phyloP scores from a whole-genome alignment of 768 basidiomycete species.

The Lactarius hatsudake region DNA sequence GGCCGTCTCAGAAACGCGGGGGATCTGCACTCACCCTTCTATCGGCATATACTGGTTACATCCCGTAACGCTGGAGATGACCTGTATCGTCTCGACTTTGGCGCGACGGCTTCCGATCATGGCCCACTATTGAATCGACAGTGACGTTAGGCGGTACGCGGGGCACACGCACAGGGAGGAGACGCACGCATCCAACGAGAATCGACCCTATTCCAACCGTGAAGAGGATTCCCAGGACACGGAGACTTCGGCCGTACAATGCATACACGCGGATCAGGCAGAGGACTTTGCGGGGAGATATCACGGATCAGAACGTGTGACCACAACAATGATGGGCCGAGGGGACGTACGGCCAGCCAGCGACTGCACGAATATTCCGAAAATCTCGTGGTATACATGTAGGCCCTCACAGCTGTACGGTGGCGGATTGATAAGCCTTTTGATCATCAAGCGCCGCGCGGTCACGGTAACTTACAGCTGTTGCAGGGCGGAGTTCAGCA shows the following conservation, averaged over 20 bases:
- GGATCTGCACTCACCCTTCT: conserved; percentile 6
- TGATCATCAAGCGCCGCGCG: background rate
- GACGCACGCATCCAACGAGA: background rate
- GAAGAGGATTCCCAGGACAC: background rate
- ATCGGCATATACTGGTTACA: conserved; percentile 9
- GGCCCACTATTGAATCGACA: background rate
- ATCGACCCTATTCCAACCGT: background rate
- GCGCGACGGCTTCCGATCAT: background rate
- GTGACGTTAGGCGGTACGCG: background rate
- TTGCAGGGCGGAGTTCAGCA: background rate
- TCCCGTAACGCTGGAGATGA: conserved; percentile 7
- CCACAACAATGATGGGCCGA: background rate
- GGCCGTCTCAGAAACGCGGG: background rate
- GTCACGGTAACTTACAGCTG: conserved; percentile 9
- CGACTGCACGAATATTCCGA: conserved; percentile 4
- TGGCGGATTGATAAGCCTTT: background rate
- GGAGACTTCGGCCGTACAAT: conserved; percentile 10
- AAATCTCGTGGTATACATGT: background rate
- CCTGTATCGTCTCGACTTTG: background rate
- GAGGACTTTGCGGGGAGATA: background rate
- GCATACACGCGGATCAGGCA: conserved; percentile 12
- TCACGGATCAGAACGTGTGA: background rate
- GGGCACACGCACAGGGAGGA: background rate
- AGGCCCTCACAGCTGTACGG: conserved; percentile 5
- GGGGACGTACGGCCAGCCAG: conserved; percentile 11